Conservation (phyloP, 441 rosid genomes). For the Eutrema salsugineum region DNA sequence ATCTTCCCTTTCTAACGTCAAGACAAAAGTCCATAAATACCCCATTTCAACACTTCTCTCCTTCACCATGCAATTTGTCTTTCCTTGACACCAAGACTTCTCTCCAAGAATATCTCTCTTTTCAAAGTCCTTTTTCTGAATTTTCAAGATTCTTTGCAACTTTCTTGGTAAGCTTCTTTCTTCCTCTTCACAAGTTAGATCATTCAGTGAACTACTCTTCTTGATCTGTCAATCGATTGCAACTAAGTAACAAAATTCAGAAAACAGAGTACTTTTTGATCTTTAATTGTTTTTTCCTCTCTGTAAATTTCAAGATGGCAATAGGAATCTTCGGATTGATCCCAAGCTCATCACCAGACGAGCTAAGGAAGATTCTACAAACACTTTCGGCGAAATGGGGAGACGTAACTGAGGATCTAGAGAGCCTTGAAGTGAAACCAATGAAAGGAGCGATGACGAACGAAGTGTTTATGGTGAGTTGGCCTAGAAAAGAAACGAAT, state of each 20-base stretch:
- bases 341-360: constrained; percentile 53
- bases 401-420: constrained; percentile 49
- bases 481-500: constrained; percentile 42
- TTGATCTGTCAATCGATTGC: neutral
- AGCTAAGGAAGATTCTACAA: constrained; percentile 44
- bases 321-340: constrained; percentile 47
- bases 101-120: neutral
- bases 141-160: neutral
- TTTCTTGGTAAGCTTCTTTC: constrained; percentile 10
- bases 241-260: neutral
- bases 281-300: neutral
- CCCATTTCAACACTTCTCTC: constrained; percentile 8
- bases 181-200: neutral
- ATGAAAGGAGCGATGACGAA: constrained; percentile 55
- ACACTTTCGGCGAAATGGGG: constrained; percentile 52
- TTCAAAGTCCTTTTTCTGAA: neutral
- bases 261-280: neutral
- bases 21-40: constrained; percentile 31
- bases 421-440: constrained; percentile 42
- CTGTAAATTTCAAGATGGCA: constrained; percentile 41
- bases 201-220: neutral
- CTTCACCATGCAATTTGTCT: constrained; percentile 27
- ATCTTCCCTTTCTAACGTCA: neutral
- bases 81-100: constrained; percentile 24
- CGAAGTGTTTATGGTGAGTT: constrained; percentile 49